These are phyloP conservation scores for Candida arabinofermentans DNA, from an alignment of 805 yeast species.

Conservation along the genomic window DNA sequence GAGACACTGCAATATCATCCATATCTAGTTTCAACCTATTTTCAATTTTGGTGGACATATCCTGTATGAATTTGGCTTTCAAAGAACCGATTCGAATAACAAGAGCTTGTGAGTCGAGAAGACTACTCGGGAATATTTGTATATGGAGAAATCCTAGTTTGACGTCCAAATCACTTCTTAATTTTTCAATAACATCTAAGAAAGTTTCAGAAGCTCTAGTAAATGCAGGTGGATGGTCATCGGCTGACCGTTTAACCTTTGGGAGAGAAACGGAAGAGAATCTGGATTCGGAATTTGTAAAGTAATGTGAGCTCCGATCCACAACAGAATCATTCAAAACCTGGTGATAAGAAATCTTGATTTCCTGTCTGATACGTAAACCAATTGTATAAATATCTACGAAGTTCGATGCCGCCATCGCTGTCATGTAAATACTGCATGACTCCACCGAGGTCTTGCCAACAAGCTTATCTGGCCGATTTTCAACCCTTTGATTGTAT, in stretches of 20 bases:
- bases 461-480: slow-evolving; percentile 56
- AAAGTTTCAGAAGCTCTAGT: slow-evolving; percentile 14
- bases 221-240: neutral
- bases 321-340: slow-evolving; percentile 59
- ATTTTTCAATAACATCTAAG: slow-evolving; percentile 31
- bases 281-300: neutral
- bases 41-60: slow-evolving; percentile 41
- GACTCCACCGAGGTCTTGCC: slow-evolving; percentile 47
- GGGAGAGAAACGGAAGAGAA: neutral
- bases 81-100: slow-evolving; percentile 54
- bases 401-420: slow-evolving; percentile 79
- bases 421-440: slow-evolving; percentile 65
- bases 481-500: slow-evolving; percentile 59
- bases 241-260: neutral
- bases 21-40: slow-evolving; percentile 59
- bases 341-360: slow-evolving; percentile 66
- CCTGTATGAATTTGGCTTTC: slow-evolving; percentile 48
- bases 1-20: slow-evolving; percentile 60
- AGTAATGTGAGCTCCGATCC: slow-evolving; percentile 1
- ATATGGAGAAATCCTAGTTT: slow-evolving; percentile 50
- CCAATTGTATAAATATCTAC: slow-evolving; percentile 73
- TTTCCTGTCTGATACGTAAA: slow-evolving; percentile 68
- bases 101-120: slow-evolving; percentile 73
- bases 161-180: slow-evolving; percentile 69
- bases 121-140: slow-evolving; percentile 78